These are phyloP conservation scores for Blastocladiella emersonii DNA, from an alignment of 371 early-diverging fungal genomes.

Conservation along the genomic window DNA sequence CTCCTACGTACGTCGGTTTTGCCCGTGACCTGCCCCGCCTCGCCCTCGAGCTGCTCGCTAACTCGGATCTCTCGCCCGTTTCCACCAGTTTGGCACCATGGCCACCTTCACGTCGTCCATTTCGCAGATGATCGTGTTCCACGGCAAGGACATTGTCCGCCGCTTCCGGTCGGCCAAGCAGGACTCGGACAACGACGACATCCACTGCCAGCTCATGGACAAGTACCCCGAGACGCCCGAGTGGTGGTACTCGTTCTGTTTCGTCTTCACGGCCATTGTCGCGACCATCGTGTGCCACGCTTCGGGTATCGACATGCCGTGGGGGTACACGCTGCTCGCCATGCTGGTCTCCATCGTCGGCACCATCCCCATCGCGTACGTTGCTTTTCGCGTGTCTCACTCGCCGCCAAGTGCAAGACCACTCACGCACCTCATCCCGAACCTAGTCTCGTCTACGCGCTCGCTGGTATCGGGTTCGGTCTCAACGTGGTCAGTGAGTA, in stretches of 20 bases:
- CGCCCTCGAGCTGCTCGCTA: too few species aligned
- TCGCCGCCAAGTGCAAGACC: not conserved
- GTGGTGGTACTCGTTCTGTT: not conserved
- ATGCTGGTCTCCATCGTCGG: not conserved
- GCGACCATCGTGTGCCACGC: not conserved
- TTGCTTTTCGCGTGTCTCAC: too few species aligned
- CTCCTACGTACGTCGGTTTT: too few species aligned
- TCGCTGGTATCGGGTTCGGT: too few species aligned
- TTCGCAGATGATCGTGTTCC: too few species aligned
- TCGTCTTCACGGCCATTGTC: not conserved
- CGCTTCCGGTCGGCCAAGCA: too few species aligned
- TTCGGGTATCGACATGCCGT: not conserved
- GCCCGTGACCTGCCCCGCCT: too few species aligned
- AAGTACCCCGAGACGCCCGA: not conserved
- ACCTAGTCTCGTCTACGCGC: not conserved
- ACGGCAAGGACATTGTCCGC: too few species aligned
- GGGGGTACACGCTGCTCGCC: not conserved
- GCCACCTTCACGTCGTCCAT: too few species aligned
- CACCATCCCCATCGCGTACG: conserved; percentile 1
- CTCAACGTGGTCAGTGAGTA: too few species aligned
- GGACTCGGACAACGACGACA: not conserved
- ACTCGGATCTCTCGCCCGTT: too few species aligned
- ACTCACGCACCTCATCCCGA: not conserved
- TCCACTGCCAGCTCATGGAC: conserved; percentile 2
- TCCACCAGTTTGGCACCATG: too few species aligned